phyloP scores from a whole-genome alignment of 2,329 filamentous ascomycete genomes.

The Penicillium verrucosum region DNA sequence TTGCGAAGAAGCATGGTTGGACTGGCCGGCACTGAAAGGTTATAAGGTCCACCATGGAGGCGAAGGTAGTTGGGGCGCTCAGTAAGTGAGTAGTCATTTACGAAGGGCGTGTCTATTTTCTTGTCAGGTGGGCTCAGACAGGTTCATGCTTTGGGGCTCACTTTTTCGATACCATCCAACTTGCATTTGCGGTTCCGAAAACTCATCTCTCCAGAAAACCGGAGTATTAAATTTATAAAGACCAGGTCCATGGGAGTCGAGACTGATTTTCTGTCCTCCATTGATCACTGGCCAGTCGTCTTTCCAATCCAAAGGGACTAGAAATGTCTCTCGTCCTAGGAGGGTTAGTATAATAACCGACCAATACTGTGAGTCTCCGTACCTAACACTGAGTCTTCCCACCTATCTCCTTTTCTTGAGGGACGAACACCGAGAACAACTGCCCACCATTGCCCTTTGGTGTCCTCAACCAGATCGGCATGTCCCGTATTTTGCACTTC shows the following conservation, averaged over 20 bases:
- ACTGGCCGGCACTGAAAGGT: slow-evolving; percentile 49
- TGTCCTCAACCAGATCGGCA: slow-evolving; percentile 49
- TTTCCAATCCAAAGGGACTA: slow-evolving; percentile 51
- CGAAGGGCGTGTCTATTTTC: slow-evolving; percentile 47
- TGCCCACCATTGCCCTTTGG: slow-evolving; percentile 48
- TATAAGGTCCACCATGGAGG: slow-evolving; percentile 53
- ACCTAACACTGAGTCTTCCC: slow-evolving; percentile 46
- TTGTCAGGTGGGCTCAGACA: background rate
- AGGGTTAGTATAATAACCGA: background rate
- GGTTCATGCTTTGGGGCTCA: slow-evolving; percentile 22
- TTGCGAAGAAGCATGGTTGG: slow-evolving; percentile 56
- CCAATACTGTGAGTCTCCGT: background rate
- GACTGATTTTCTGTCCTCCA: slow-evolving; percentile 44
- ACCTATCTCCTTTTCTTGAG: slow-evolving; percentile 24
- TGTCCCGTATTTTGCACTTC: slow-evolving; percentile 53
- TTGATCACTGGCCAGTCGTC: slow-evolving; percentile 55
- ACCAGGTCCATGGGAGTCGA: slow-evolving; percentile 24
- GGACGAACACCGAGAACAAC: slow-evolving; percentile 49
- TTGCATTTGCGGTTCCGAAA: slow-evolving; percentile 21
- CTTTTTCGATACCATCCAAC: slow-evolving; percentile 42
- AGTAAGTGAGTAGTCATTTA: slow-evolving; percentile 47
- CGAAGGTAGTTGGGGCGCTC: slow-evolving; percentile 46
- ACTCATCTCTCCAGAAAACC: slow-evolving; percentile 39
- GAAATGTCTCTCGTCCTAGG: slow-evolving; percentile 50
- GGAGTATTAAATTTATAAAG: slow-evolving; percentile 18